phyloP scores from a whole-genome alignment of 2,329 filamentous ascomycete species.

The Balansia obtecta region DNA sequence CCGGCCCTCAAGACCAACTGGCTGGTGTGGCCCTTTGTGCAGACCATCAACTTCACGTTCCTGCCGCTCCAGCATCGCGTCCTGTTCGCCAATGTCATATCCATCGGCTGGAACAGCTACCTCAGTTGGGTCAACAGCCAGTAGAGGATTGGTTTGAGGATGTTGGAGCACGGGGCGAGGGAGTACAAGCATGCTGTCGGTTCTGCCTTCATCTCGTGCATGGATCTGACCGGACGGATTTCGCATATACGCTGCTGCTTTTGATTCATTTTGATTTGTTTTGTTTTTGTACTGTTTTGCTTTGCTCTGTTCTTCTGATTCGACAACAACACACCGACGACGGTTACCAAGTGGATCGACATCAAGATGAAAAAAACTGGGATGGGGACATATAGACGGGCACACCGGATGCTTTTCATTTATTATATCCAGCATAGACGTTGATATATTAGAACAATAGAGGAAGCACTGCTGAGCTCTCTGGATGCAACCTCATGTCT shows the following conservation, averaged over 20 bases:
- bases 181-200: not conserved
- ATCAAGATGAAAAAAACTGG: not conserved
- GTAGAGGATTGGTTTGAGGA: constrained; percentile 9
- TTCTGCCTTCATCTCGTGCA: not conserved
- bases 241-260: not conserved
- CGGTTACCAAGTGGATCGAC: not conserved
- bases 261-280: not conserved
- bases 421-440: not conserved
- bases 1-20: constrained; percentile 71
- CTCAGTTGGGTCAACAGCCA: constrained; percentile 48
- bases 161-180: constrained; percentile 1
- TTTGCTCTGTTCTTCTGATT: no score
- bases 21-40: constrained; percentile 77
- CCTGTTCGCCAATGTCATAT: constrained; percentile 75
- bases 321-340: not conserved
- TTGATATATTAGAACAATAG: not conserved
- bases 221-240: not conserved
- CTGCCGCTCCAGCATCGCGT: constrained; percentile 75
- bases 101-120: constrained; percentile 53
- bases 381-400: not conserved
- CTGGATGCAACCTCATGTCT: not conserved
- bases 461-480: not conserved
- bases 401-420: not conserved
- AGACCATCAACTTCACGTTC: constrained; percentile 77
- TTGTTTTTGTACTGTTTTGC: not conserved